phyloP scores from a whole-genome alignment of 768 basidiomycete genomes.

The Mycena pura region DNA sequence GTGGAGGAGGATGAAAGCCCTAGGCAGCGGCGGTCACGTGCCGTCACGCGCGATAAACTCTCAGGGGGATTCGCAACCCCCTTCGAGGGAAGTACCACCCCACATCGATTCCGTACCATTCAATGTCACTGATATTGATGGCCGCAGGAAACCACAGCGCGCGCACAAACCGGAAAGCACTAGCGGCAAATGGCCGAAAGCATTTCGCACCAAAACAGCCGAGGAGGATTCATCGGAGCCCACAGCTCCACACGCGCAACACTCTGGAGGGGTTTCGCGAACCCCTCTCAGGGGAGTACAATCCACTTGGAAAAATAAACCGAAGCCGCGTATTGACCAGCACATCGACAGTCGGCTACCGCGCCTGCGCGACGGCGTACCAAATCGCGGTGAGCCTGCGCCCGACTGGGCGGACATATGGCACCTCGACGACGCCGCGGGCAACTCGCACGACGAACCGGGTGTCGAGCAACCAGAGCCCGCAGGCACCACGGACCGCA shows the following conservation, averaged over 20 bases:
- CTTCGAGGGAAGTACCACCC: constrained; percentile 20
- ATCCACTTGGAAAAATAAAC: neutral
- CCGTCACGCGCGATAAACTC: constrained; percentile 5
- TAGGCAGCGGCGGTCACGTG: constrained; percentile 3
- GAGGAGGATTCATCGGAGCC: neutral
- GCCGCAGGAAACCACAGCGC: neutral
- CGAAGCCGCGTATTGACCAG: neutral
- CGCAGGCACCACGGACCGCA: neutral
- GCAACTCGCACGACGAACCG: neutral
- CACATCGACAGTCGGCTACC: constrained; percentile 10
- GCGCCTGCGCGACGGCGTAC: constrained; percentile 2
- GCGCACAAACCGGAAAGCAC: neutral
- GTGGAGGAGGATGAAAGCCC: neutral
- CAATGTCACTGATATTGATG: constrained; percentile 10
- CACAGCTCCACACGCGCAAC: neutral
- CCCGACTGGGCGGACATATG: neutral
- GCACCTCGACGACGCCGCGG: constrained; percentile 5
- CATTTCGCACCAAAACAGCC: constrained; percentile 8
- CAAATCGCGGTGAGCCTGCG: constrained; percentile 2
- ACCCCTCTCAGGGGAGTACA: constrained; percentile 19
- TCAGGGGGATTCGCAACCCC: constrained; percentile 16
- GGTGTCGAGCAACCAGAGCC: constrained; percentile 4
- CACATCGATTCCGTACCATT: neutral
- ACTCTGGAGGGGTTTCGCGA: constrained; percentile 6
- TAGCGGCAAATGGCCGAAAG: neutral